Base-by-base conservation (phyloP, 345 rosid genomes). In the Triadica sebifera region DNA sequence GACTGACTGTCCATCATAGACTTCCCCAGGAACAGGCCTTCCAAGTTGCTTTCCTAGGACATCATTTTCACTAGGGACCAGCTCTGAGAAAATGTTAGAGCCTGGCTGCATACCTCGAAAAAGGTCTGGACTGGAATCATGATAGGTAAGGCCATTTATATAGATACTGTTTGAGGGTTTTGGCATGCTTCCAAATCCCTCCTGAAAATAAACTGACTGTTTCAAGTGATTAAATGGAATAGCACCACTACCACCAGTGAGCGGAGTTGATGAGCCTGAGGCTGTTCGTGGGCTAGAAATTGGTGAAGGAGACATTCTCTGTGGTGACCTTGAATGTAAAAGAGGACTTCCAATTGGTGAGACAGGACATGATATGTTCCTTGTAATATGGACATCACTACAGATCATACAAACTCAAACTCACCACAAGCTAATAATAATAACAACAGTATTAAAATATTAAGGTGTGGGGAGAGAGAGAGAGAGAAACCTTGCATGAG, bases 201-300 rank as follows among this genome's bases (percentile, higher is more conserved):
- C 93, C 43, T 85, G 88, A 76, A 87, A 78, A 77, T 85, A 87
- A 46, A 75, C 68, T 57, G 79, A 69, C 64, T 88, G 92, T 62
- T 81, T 84, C 58, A 75, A 84, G 70, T 81, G 87, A 81, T 84
- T 85, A 75, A 84, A 89, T 0, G 96, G 91, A 77, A 86, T 81
- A 70, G 81, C 75, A 34, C 82, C 76, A 0, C 70, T 53, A 6
- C 81, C 77, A 70, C 82, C 76, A 2, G 82, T 79, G 20, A 66
- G 79, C 57, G 82, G 82, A 0, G 82, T 79, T 8, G 82, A 79
- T 0, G 82, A 50, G 25, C 82, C 82, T 12, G 82, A 79, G 6
- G 73, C 34, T 46, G 82, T 75, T 4, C 41, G 75, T 8, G 82
- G 82, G 69, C 82, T 79, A 63, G 75, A 77, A 67, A 80, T 68